Conservation (phyloP, 1,139 yeast species). For the Hyphopichia khmerensis region DNA sequence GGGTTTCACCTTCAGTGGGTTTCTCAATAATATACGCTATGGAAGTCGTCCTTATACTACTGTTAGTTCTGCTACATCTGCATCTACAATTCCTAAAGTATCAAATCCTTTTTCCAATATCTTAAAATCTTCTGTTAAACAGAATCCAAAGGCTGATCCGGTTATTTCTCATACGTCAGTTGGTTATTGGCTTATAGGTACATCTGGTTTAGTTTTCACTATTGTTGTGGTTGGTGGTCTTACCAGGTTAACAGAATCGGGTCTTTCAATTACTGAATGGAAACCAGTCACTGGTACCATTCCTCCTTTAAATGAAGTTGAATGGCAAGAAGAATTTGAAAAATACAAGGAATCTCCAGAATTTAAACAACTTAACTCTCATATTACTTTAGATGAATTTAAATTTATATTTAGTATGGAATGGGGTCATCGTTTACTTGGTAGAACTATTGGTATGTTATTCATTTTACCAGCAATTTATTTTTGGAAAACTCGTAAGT, state of each 20-base stretch:
- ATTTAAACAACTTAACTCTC: conserved; percentile 82
- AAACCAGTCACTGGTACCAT: conserved; percentile 93
- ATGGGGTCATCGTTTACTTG: conserved; percentile 94
- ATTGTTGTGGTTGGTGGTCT: conserved; percentile 96
- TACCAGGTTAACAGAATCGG: conserved; percentile 93
- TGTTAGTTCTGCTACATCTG: neutral
- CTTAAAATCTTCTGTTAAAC: conserved; percentile 4
- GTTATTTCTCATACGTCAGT: conserved; percentile 49
- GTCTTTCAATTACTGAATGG: conserved; percentile 97
- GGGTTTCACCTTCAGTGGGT: conserved; percentile 5
- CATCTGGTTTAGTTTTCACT: conserved; percentile 88
- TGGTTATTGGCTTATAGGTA: conserved; percentile 90
- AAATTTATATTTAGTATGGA: conserved; percentile 96
- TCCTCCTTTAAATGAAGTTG: conserved; percentile 77
- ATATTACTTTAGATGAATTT: conserved; percentile 88
- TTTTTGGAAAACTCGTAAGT: conserved; percentile 64
- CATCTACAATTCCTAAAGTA: neutral
- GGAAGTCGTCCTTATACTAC: conserved; percentile 6
- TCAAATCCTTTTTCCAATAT: neutral
- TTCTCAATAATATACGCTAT: neutral
- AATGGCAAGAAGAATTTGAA: conserved; percentile 83
- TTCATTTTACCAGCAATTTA: conserved; percentile 84
- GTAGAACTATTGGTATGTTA: conserved; percentile 82
- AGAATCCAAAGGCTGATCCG: conserved; percentile 8
- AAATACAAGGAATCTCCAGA: conserved; percentile 89